Percentiles rank a stretch among this genome's conserved stretches.
Conservation (phyloP, 345 rosid species). For the Murraya koenigii region DNA sequence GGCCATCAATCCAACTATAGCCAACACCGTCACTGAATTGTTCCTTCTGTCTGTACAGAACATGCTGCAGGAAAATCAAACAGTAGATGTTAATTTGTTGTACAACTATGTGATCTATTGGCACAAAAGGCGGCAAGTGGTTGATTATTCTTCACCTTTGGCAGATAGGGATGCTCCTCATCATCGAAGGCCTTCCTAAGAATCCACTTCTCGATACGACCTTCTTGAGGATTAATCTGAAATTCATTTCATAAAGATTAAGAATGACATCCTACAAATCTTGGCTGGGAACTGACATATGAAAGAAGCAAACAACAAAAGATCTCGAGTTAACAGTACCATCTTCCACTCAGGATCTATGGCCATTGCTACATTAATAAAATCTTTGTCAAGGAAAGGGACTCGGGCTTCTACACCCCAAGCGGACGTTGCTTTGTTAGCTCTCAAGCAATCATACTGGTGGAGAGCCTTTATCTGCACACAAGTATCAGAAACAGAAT, state of each 20-base stretch:
- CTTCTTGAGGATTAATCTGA: constrained; percentile 67
- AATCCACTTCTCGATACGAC: constrained; percentile 83
- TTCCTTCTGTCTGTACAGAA: constrained; percentile 93
- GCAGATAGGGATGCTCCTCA: constrained; percentile 79
- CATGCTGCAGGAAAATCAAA: constrained; percentile 51
- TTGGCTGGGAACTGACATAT: background rate
- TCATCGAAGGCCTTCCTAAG: constrained; percentile 87
- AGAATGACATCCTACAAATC: background rate
- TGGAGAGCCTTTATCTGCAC: constrained; percentile 89
- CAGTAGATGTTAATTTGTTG: constrained; percentile 16
- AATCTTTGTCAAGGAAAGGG: constrained; percentile 89
- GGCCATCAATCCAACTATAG: constrained; percentile 97
- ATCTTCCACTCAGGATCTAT: constrained; percentile 84
- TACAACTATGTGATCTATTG: background rate
- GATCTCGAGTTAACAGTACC: constrained; percentile 34
- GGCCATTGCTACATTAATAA: constrained; percentile 74
- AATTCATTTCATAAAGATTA: background rate
- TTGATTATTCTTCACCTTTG: constrained; percentile 44
- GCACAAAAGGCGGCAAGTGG: background rate
- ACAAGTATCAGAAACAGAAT: background rate
- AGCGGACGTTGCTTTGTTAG: constrained; percentile 91
- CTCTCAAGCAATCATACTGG: constrained; percentile 87
- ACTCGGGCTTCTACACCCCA: constrained; percentile 96
- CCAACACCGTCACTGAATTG: constrained; percentile 98
- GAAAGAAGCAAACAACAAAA: background rate